phyloP scores from a whole-genome alignment of 129 eudicot genomes.

The Centaurea solstitialis region DNA sequence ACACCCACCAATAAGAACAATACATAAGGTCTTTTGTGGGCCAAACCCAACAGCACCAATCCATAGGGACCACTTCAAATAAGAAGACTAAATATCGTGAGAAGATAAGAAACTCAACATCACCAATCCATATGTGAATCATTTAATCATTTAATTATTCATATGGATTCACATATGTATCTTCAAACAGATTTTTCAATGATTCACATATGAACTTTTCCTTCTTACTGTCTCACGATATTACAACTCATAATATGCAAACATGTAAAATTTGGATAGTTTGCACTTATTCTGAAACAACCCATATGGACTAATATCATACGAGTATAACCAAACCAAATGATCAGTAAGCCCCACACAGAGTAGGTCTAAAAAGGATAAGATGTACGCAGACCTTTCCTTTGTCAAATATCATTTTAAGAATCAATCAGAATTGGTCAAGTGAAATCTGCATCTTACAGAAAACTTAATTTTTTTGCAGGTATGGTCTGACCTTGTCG shows the following conservation, averaged over 20 bases:
- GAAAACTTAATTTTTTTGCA: background rate
- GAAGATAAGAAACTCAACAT: background rate
- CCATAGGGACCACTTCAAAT: background rate
- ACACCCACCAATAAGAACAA: background rate
- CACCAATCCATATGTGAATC: background rate
- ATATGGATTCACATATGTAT: background rate
- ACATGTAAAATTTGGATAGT: background rate
- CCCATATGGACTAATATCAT: background rate
- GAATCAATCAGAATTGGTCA: background rate
- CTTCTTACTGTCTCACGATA: background rate
- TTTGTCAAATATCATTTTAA: background rate
- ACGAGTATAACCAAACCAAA: background rate
- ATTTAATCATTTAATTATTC: background rate
- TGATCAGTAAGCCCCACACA: background rate
- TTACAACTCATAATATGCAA: background rate
- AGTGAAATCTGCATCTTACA: too few species aligned
- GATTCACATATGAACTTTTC: background rate
- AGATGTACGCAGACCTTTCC: background rate
- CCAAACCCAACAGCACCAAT: background rate
- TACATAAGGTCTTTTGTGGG: background rate
- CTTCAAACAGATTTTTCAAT: background rate
- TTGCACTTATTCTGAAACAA: background rate
- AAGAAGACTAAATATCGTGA: background rate
- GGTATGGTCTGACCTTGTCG: conserved; percentile 45
- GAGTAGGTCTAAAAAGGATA: background rate